Conservation (phyloP, 1,284 basidiomycete genomes). For the Gymnopus androsaceus region DNA sequence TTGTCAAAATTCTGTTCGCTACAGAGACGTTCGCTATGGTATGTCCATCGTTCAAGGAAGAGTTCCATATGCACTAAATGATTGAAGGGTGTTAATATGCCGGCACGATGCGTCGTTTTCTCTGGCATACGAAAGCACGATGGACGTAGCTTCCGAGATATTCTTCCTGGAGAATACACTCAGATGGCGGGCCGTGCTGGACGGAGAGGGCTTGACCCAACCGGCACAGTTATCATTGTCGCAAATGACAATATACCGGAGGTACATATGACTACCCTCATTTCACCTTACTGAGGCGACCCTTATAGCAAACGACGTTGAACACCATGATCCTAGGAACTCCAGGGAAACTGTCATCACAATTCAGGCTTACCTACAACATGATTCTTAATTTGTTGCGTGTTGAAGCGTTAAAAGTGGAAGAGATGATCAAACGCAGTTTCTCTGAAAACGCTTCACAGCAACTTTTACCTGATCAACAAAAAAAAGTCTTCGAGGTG, state of each 20-base stretch:
- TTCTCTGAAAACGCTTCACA: constrained; percentile 99
- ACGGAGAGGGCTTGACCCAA: constrained; percentile 91
- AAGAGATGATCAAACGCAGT: constrained; percentile 99
- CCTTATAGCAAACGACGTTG: constrained; percentile 66
- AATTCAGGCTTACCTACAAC: constrained; percentile 98
- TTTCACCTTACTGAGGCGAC: constrained; percentile 12
- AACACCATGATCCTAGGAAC: constrained; percentile 92
- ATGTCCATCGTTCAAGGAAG: constrained; percentile 21
- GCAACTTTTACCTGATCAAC: constrained; percentile 89
- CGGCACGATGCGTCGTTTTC: constrained; percentile 96
- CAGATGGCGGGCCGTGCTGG: constrained; percentile 99
- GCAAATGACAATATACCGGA: constrained; percentile 86
- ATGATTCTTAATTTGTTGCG: constrained; percentile 98
- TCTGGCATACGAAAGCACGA: constrained; percentile 96
- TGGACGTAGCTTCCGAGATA: constrained; percentile 88
- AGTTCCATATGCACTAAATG: not conserved
- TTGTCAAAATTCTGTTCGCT: constrained; percentile 97
- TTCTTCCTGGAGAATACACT: constrained; percentile 91
- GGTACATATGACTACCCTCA: constrained; percentile 41
- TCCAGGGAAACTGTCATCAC: constrained; percentile 91
- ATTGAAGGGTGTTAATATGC: constrained; percentile 97
- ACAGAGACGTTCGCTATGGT: constrained; percentile 99
- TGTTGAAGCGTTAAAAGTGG: constrained; percentile 94
- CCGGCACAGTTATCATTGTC: constrained; percentile 94
- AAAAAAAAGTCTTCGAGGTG: constrained; percentile 83